Base-by-base conservation (phyloP, 352 stramenopile genomes). In the Phytophthora citricola region DNA sequence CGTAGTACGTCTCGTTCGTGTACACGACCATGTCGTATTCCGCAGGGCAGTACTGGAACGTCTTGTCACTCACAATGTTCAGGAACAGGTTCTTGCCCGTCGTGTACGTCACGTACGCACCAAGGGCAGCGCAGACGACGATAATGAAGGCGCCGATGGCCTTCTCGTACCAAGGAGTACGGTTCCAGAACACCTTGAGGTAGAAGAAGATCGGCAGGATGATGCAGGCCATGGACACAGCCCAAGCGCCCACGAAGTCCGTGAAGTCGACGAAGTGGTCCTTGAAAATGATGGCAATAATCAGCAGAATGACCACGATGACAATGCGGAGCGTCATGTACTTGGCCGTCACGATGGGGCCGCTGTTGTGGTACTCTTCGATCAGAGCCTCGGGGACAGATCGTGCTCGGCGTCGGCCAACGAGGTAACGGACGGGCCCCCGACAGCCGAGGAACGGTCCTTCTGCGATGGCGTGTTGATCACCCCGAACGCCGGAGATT, bases 151-250 rank as follows among this genome's bases (percentile, higher is more conserved):
- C 40, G 39, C 70, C 78, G 6, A 70, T 45, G 5, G 40, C 32
- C 51, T 83, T 83, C 58, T 87, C 76, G 69, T 85, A 85, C 65
- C 76, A 73, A 6, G 66, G 74, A 31, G 78, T 58, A n/a, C 53
- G 60, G 36, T 69, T 49, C 79, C 80, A 89, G 58, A 87, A 76
- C 51, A 82, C 74, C 64, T 89, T 91, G 12, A 92, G 63, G 79
- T 92, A 92, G 66, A 92, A 89, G 40, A 79, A 65, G 52, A 88
- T 87, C 7, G 83, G 83, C 41, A 92, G 59, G 45, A 90, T 83
- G 39, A 89, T 88, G 66, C 81, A 92, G 45, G 73, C 76, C 48
- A 87, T 69, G 15, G 81, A 77, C 34, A 87, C 81, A 51, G 72
- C 69, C 54, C 73, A 92, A 1, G 83, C 81, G 27, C 83, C 83